phyloP scores from a whole-genome alignment of 2,329 filamentous ascomycete genomes.

The Fusarium cyanostomum region DNA sequence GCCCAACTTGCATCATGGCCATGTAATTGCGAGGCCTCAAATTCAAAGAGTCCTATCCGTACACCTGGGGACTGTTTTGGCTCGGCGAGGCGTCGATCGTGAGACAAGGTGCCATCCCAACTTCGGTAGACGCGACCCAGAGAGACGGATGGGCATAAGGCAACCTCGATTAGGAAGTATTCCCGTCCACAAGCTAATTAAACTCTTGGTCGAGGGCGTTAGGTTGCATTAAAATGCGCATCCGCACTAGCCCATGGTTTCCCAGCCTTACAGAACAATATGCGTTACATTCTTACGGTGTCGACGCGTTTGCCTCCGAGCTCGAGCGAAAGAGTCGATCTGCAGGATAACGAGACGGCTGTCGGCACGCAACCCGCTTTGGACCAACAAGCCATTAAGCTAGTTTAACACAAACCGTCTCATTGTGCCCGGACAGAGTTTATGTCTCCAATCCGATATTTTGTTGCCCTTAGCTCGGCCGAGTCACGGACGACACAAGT shows the following conservation, averaged over 20 bases:
- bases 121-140: slow-evolving; percentile 16
- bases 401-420: not conserved
- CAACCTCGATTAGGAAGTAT: slow-evolving; percentile 21
- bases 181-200: slow-evolving; percentile 22
- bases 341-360: too few relatives aligned
- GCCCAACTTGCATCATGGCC: not conserved
- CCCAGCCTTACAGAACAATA: slow-evolving; percentile 29
- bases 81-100: slow-evolving; percentile 6
- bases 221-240: slow-evolving; percentile 14
- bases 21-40: not conserved
- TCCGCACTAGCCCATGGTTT: slow-evolving; percentile 19
- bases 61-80: not conserved
- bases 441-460: too few relatives aligned
- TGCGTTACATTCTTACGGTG: not conserved
- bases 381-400: slow-evolving; percentile 5
- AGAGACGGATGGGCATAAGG: slow-evolving; percentile 11
- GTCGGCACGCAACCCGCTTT: too few relatives aligned
- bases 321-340: too few relatives aligned
- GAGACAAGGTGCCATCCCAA: slow-evolving; percentile 29
- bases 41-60: too few relatives aligned
- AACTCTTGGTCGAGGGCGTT: slow-evolving; percentile 3
- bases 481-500: not conserved
- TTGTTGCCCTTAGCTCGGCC: not conserved
- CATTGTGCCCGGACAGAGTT: not conserved
- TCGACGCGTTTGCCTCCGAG: not conserved